A percentile compares a stretch with the other conserved stretches of the same genome.
Evolutionary conservation across 129 eudicot species (phyloP).

Genomic region (Silybum marianum): DNA sequence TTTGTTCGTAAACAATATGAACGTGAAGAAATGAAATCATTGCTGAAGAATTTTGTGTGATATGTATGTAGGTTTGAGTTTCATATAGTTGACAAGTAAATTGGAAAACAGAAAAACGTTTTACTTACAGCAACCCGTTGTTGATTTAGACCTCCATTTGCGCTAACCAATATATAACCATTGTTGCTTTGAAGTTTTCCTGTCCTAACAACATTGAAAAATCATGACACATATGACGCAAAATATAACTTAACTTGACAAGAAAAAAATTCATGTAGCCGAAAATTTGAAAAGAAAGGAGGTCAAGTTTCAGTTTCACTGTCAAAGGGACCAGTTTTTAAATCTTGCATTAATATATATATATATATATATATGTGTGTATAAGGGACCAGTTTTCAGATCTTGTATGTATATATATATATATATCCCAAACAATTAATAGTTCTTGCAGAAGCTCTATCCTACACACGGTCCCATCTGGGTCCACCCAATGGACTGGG

Average conservation of each 20-base stretch:
- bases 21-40: neutral
- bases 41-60: neutral
- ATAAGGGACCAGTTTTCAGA: too few relatives aligned
- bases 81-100: neutral
- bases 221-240: slow-evolving; percentile 33
- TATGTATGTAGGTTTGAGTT: neutral
- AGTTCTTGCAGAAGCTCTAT: neutral
- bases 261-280: neutral
- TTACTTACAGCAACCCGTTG: slow-evolving; percentile 97
- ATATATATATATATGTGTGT: too few relatives aligned
- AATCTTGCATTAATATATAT: neutral
- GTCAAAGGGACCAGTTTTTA: slow-evolving; percentile 12
- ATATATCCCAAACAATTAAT: neutral
- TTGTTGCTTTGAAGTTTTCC: slow-evolving; percentile 52
- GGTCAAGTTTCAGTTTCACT: slow-evolving; percentile 22
- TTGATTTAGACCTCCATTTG: slow-evolving; percentile 98
- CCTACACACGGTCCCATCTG: too few relatives aligned
- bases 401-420: neutral
- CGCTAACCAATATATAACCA: slow-evolving; percentile 82
- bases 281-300: neutral
- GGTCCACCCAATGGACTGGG: too few relatives aligned
- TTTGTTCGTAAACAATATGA: neutral
- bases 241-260: slow-evolving; percentile 15
- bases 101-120: neutral
- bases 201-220: slow-evolving; percentile 55